phyloP scores from a whole-genome alignment of 164 flowering plant species.

The Kingdonia uniflora region DNA sequence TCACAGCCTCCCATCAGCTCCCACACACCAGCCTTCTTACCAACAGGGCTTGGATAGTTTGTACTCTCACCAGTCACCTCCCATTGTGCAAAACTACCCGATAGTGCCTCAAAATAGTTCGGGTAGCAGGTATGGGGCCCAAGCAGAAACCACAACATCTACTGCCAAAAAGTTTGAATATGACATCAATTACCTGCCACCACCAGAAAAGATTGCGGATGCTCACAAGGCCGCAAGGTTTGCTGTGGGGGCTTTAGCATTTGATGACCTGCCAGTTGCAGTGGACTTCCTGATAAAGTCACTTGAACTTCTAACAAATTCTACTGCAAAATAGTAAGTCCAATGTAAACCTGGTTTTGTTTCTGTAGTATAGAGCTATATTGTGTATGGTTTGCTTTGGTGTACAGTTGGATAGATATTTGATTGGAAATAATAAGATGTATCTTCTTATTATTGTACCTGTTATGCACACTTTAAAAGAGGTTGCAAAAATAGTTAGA shows the following conservation, averaged over 20 bases:
- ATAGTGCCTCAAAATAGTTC: slow-evolving; percentile 30
- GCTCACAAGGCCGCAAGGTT: slow-evolving; percentile 99
- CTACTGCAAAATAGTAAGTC: slow-evolving; percentile 56
- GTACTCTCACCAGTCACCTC: slow-evolving; percentile 31
- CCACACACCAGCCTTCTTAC: slow-evolving; percentile 58
- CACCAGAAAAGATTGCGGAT: slow-evolving; percentile 85
- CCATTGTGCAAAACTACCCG: slow-evolving; percentile 7
- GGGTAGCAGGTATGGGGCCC: slow-evolving; percentile 21
- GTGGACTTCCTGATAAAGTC: slow-evolving; percentile 72
- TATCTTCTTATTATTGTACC: no score
- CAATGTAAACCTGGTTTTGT: slow-evolving; percentile 3
- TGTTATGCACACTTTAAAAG: no score
- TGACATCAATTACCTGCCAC: slow-evolving; percentile 67
- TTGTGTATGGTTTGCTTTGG: background rate
- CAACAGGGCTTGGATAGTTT: slow-evolving; percentile 51
- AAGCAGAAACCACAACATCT: slow-evolving; percentile 26
- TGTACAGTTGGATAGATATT: slow-evolving; percentile 11
- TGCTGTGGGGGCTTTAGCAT: slow-evolving; percentile 98
- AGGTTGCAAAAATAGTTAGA: no score
- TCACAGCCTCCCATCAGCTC: slow-evolving; percentile 60
- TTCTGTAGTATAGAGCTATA: background rate
- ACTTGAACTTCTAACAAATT: slow-evolving; percentile 82
- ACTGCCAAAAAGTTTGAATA: slow-evolving; percentile 35
- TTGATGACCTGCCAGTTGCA: slow-evolving; percentile 83
- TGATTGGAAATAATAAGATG: no score